phyloP scores from a whole-genome alignment of 495 filamentous ascomycete genomes.

The Clavariopsis aquatica region DNA sequence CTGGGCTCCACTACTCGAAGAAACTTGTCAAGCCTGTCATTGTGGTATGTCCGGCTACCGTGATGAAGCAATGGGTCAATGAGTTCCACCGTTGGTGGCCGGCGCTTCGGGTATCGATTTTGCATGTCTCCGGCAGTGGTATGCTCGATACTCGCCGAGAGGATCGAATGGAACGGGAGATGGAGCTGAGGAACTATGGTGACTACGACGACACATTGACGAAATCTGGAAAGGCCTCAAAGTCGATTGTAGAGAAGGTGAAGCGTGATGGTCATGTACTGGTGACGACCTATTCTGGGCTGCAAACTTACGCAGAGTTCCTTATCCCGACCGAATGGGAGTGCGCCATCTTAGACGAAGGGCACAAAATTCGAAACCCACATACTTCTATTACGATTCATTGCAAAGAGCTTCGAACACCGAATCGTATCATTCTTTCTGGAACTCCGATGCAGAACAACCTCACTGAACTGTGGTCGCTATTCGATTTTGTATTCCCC shows the following conservation, averaged over 20 bases:
- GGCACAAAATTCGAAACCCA: constrained; percentile 96
- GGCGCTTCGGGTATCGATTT: constrained; percentile 85
- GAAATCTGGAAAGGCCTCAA: constrained; percentile 62
- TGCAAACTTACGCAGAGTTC: constrained; percentile 80
- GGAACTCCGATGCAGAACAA: constrained; percentile 99
- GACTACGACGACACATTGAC: constrained; percentile 48
- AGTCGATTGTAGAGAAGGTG: constrained; percentile 78
- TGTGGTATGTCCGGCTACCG: constrained; percentile 88
- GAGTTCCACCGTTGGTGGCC: constrained; percentile 99
- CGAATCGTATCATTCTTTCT: constrained; percentile 87
- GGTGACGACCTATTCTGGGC: constrained; percentile 89
- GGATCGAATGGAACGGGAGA: constrained; percentile 67
- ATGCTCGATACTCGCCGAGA: constrained; percentile 83
- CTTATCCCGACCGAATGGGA: constrained; percentile 84
- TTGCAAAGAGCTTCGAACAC: constrained; percentile 85
- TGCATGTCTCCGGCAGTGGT: constrained; percentile 92
- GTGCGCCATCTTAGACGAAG: constrained; percentile 93
- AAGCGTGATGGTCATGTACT: constrained; percentile 87
- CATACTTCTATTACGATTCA: constrained; percentile 88
- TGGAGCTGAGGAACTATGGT: constrained; percentile 51
- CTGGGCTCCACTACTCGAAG: constrained; percentile 85
- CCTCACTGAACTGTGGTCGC: constrained; percentile 90
- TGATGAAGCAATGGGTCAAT: constrained; percentile 95
- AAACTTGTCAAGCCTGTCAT: constrained; percentile 80
- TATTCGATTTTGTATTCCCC: constrained; percentile 95